Base-by-base conservation (phyloP, 345 rosid genomes). In the Gynandropsis gynandra region DNA sequence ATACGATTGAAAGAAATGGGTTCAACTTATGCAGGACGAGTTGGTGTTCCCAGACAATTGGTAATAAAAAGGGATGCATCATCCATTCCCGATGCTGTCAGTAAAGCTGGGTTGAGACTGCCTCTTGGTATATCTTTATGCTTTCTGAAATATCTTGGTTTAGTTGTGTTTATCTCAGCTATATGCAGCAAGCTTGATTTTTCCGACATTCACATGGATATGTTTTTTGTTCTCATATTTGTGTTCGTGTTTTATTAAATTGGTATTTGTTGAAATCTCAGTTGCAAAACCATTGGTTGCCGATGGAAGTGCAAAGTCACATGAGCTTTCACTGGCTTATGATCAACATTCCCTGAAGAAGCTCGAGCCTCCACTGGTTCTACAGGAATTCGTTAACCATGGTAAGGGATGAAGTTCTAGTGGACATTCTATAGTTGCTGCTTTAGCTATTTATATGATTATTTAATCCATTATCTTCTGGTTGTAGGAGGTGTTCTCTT, bases 381-480 rank as follows among this genome's bases (percentile, higher is more conserved):
- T 87, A 44, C 96, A 83, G 70, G 96, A 83, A 69, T 86, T 86
- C 58, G 85, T 86, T 62, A 86, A 87, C 69, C 89, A 87, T 62
- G 96, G 96, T 83, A 76, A 57, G 61, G 14, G 31, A 20, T 29
- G 57, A 42, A 14, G 16, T 10, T 20, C 1, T 15, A 15, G 1
- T 31, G 66, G 32, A 37, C n/a, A 42, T 8, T 7, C 21, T 65
- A 37, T 17, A 21, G 38, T 10, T 10, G 37, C 42, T 37, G 36
- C 47, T 34, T 24, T n/a, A 4, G 27, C n/a, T 10, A 16, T 33
- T 58, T 8, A 5, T 24, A 24, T 43, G 10, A 1, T 11, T 41
- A 36, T 55, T 42, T 15, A 27, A 14, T 5, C 15, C 8, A 1
- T 15, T 16, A 12, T 45, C 24, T 33, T 20, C 1, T 16, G 9